Evolutionary conservation across 2,329 filamentous ascomycete genomes (phyloP).

Genomic region (Taxawa tesnikishii): DNA sequence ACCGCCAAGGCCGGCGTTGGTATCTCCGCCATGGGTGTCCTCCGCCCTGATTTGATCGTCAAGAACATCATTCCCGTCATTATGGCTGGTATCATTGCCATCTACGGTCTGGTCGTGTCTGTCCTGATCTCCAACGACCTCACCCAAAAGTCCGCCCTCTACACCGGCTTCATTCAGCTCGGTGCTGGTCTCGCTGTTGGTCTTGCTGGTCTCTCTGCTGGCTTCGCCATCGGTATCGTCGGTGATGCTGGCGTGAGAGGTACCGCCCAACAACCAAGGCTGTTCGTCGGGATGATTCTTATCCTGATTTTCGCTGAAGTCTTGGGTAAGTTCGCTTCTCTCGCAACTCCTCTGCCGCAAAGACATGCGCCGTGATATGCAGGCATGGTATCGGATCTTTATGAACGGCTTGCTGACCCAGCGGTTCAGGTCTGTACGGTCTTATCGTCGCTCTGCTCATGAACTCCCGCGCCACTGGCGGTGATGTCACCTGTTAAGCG

Average conservation of each 20-base stretch:
- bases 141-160: slow-evolving; percentile 32
- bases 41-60: slow-evolving; percentile 94
- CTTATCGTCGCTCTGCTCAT: slow-evolving; percentile 97
- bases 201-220: slow-evolving; percentile 27
- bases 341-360: too few relatives aligned
- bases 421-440: slow-evolving; percentile 75
- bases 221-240: slow-evolving; percentile 41
- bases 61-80: slow-evolving; percentile 99
- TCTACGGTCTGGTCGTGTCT: slow-evolving; percentile 52
- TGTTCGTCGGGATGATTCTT: slow-evolving; percentile 96
- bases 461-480: slow-evolving; percentile 75
- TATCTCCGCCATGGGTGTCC: slow-evolving; percentile 96
- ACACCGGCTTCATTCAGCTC: slow-evolving; percentile 40
- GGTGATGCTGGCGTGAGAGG: slow-evolving; percentile 79
- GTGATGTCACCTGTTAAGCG: slow-evolving; percentile 49
- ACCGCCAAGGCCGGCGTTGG: slow-evolving; percentile 98
- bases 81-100: slow-evolving; percentile 99
- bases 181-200: slow-evolving; percentile 39
- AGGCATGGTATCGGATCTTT: too few relatives aligned
- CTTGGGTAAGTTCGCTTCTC: slow-evolving; percentile 58
- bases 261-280: slow-evolving; percentile 69
- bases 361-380: too few relatives aligned
- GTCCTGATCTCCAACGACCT: slow-evolving; percentile 43
- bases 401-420: slow-evolving; percentile 1
- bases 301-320: slow-evolving; percentile 99